Conservation (phyloP, 345 rosid genomes). For the Citrus cavaleriei region DNA sequence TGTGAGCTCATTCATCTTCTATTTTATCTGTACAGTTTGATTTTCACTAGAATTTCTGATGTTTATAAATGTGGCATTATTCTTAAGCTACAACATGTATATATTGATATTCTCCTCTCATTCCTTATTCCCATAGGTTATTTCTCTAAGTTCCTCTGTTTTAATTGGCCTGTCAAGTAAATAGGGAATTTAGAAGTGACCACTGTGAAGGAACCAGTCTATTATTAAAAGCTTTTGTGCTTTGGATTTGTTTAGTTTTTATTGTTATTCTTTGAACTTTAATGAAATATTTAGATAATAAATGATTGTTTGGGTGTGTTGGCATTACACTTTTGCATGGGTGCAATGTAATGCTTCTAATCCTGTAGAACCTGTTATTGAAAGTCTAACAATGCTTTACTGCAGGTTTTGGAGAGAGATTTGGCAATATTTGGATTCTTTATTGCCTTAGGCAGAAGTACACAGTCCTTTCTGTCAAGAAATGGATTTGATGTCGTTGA, state of each 20-base stretch:
- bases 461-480: conserved; percentile 60
- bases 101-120: neutral
- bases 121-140: neutral
- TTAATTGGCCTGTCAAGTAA: conserved; percentile 2
- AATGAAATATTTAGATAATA: neutral
- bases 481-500: conserved; percentile 68
- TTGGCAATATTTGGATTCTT: conserved; percentile 98
- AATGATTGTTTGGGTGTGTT: neutral
- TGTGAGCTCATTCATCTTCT: neutral
- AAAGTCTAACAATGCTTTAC: conserved; percentile 19
- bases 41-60: neutral
- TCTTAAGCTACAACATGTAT: neutral
- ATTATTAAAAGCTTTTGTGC: neutral
- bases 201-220: neutral
- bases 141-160: neutral
- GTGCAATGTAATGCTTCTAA: neutral
- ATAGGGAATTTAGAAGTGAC: neutral
- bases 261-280: neutral
- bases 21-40: neutral
- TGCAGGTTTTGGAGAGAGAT: conserved; percentile 92
- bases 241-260: neutral
- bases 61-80: neutral
- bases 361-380: conserved; percentile 6
- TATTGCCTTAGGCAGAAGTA: conserved; percentile 88
- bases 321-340: conserved; percentile 2